Evolutionary conservation across 163 green algal genomes (phyloP), one percentile per base, ranked within the genome.

Genomic region (Chlorella variabilis): DNA sequence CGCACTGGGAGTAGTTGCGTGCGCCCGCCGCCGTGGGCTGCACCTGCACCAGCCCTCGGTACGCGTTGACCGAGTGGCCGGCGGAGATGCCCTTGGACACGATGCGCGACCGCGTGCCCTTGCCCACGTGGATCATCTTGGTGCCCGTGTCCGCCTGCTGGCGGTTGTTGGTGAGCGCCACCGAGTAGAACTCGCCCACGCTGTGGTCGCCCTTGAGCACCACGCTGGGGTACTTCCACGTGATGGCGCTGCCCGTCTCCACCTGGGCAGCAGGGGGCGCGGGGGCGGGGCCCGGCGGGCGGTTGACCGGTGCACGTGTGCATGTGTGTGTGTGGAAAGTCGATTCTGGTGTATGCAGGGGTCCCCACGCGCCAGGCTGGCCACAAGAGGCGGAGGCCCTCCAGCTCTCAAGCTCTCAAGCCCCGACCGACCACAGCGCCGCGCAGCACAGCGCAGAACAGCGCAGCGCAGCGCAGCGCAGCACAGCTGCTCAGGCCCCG

Each of bases 91-190:
- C 97, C 91, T 99, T 99, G 83, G 90, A 97, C 36, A 99, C 93
- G 81, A 99, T 99, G 75, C 97, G 92, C 39, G 83, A 94, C 83
- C 97, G 92, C 3, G 97, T 99, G 91, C 98, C 98, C 78, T 96
- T 96, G 59, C 97, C 97, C 25, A 99, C 91, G 79, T 99, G 97
- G 17, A 99, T 89, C 97, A 99, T 99, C 89, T 99, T 99, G 80
- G 94, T 98, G 78, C 95, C 95, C 3, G 94, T 98, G 87, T 98
- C 93, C 3, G 93, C 93, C 77, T 98, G 93, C 91, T 99, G 96
- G 41, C 74, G 83, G 91, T 99, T 97, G 91, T 99, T 99, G 71
- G 97, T 99, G 31, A 99, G 89, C 4, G 97, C 97, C 58, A 99
- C 97, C 41, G 84, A 95, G 92, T 97, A 99, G 85, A 99, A 99